Conservation (phyloP, 768 basidiomycete genomes). For the Psilocybe cyanescens region DNA sequence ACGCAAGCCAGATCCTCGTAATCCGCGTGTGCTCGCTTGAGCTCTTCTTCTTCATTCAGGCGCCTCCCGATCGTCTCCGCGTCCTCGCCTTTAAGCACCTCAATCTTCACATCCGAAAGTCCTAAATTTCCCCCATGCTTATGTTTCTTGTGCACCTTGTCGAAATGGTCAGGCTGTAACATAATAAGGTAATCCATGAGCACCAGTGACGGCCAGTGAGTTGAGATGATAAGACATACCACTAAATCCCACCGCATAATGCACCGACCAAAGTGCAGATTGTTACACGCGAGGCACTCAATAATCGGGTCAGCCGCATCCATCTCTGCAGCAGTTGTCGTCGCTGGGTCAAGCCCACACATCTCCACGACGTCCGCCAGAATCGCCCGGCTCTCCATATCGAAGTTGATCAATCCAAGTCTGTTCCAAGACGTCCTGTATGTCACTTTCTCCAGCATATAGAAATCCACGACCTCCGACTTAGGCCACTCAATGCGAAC, state of each 20-base stretch:
- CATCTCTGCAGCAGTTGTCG: constrained; percentile 27
- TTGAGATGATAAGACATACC: constrained; percentile 5
- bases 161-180: background rate
- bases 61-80: background rate
- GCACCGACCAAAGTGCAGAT: constrained; percentile 7
- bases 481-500: background rate
- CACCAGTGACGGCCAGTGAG: too few relatives aligned
- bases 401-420: background rate
- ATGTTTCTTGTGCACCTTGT: background rate
- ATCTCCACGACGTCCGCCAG: constrained; percentile 16
- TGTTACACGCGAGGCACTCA: constrained; percentile 20
- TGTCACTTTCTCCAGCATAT: background rate
- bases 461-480: background rate
- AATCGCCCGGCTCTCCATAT: background rate
- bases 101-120: background rate
- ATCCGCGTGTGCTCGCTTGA: background rate
- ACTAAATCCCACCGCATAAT: constrained; percentile 18
- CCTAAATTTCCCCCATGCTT: background rate
- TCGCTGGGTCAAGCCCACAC: constrained; percentile 27
- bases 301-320: constrained; percentile 22
- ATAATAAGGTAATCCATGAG: background rate
- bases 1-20: constrained; percentile 1
- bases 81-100: constrained; percentile 6
- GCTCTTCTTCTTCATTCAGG: constrained; percentile 6
- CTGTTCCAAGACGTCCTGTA: constrained; percentile 10